Evolutionary conservation across 2,329 filamentous ascomycete species (phyloP), one percentile per base, ranked within the genome.

Genomic region (Colletotrichum eleusines): DNA sequence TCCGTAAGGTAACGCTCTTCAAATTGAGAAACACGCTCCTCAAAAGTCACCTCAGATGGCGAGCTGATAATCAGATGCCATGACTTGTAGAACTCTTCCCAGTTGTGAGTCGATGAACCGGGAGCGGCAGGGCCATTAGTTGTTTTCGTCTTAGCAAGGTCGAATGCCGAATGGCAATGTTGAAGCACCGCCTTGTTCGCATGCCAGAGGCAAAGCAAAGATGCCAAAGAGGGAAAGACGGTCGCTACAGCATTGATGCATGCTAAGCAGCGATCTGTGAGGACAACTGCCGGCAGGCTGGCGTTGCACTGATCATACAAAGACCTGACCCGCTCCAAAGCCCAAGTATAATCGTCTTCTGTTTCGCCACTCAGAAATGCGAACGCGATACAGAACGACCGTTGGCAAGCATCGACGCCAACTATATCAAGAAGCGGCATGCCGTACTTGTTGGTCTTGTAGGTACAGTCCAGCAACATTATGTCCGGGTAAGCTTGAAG

Each of bases 391-490:
- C 50, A 77, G 46, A 76, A 77, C 2, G 72, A 74, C 1, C 60
- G 53, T 40, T 75, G 20, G 46, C 50, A 76, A 46, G 69, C 61
- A 68, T 75, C 55, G 66, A 77, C 66, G 14, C 38, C 38, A 31
- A 44, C 55, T 31, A 58, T 58, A 8, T 58, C 16, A 44, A 58
- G 55, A 3, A 77, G 67, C 5, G 63, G 73, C 66, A 77, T 76
- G 2, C 26, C 44, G 28, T 75, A 73, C 55, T 74, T 76, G 38
- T 76, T 76, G 5, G 69, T 76, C 59, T 77, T 76, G 46, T 76
- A 76, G 9, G 66, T 76, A 54, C 62, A 76, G 46, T 75, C 72
- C 33, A 76, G 33, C 33, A 77, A 18, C 14, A 76, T 48, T 1
- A 75, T 16, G 51, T 75, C 65, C 3, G 69, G 69, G 64, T 77